Base-by-base conservation (phyloP, 1,139 yeast genomes). In the Suhomyces chickasaworum region DNA sequence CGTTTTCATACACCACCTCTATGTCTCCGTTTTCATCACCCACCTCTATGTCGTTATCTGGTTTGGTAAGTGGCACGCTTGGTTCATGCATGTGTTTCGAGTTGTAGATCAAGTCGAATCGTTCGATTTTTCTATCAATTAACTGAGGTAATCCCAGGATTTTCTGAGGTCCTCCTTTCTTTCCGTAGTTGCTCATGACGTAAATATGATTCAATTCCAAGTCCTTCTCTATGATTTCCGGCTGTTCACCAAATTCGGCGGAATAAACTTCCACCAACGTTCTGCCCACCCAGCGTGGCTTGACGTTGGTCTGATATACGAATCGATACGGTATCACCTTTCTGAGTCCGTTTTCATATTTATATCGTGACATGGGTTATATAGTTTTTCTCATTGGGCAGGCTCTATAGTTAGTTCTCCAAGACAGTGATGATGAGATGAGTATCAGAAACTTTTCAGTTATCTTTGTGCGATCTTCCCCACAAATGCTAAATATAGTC, bases 61-160 rank as follows among this genome's bases (percentile, higher is more conserved):
- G 42, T 18, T 56, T 48, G 54, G 68, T 70, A 20, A 60, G 58
- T 4, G 70, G 65, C 1, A 80, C 76, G 1, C 78, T 73, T 1
- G 89, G 83, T 53, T 86, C 93, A 58, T 86, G 93, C 52, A 75
- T 73, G 59, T 85, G 91, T 25, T 71, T 70, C 1, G 55, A 51
- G 40, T 77, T 70, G 41, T 64, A 66, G 6, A 85, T 64, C 1
- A 75, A 54, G 56, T 86, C 91, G 44, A 81, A 81, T 37, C 70
- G 67, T 29, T 63, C 59, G 1, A 80, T 55, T 27, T 50, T 53
- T 21, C 73, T 48, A 0, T 51, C 52, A 9, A 57, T 21, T 17
- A 71, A 54, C 1, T 21, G 35, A 0, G 55, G 58, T 51, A 65
- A 59, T 1, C 71, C 73, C 40, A 62, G 56, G 2, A 65, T 41